Evolutionary conservation across 176 grass and related monocot species (phyloP).

Genomic region (Lolium multiflorum): DNA sequence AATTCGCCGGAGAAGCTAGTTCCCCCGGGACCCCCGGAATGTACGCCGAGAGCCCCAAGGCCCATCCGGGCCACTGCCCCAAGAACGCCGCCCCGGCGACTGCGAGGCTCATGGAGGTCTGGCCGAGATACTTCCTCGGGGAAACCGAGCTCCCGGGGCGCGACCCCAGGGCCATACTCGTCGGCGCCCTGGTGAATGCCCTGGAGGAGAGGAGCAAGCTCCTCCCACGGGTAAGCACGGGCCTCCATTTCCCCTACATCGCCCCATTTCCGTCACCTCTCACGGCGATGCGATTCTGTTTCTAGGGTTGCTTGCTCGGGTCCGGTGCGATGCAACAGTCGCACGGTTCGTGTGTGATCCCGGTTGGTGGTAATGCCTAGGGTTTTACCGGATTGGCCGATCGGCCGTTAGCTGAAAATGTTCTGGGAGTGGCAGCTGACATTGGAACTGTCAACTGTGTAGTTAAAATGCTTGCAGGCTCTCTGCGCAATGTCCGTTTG

Average conservation of each 20-base stretch:
- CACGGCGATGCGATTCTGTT: not conserved
- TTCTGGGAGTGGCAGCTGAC: not conserved
- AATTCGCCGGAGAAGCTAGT: not conserved
- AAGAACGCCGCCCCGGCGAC: not conserved
- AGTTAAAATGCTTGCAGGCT: conserved; percentile 7
- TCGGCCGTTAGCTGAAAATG: not conserved
- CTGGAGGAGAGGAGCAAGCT: conserved; percentile 38
- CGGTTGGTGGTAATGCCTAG: not conserved
- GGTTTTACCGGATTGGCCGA: not conserved
- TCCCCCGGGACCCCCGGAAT: conserved; percentile 23
- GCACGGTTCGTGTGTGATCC: not conserved
- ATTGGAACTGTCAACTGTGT: not conserved
- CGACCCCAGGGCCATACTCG: conserved; percentile 51
- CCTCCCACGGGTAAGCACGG: conserved; percentile 43
- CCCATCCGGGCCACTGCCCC: not conserved
- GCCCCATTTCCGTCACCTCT: not conserved
- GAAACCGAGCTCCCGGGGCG: conserved; percentile 27
- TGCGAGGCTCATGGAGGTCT: conserved; percentile 40
- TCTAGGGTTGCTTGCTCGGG: conserved; percentile 27
- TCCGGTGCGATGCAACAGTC: not conserved
- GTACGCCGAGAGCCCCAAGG: conserved; percentile 41
- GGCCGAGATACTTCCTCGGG: conserved; percentile 72
- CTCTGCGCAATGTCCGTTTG: not conserved
- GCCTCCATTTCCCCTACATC: not conserved
- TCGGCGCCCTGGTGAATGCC: conserved; percentile 32